These are phyloP conservation scores for Aspergillus melleus DNA, from an alignment of 2,329 filamentous ascomycete genomes.

Conservation along the genomic window DNA sequence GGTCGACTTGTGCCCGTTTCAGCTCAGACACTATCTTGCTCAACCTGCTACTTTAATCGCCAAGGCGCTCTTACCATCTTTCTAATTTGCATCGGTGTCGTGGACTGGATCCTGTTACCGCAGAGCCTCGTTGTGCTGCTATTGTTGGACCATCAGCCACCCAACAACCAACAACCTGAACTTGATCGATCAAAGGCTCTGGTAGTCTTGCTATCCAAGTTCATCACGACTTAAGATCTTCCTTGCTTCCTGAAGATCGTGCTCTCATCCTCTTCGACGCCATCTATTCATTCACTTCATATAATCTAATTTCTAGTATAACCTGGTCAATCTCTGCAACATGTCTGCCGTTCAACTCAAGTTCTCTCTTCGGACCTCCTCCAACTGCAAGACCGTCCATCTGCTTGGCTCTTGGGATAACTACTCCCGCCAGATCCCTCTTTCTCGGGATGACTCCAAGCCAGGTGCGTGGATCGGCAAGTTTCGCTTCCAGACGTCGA, in stretches of 20 bases:
- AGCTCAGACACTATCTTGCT: conserved; percentile 27
- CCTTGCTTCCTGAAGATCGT: conserved; percentile 15
- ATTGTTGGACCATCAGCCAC: conserved; percentile 12
- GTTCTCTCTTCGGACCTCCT: conserved; percentile 93
- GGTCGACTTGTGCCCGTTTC: conserved; percentile 32
- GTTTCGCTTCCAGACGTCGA: conserved; percentile 89
- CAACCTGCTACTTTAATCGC: conserved; percentile 12
- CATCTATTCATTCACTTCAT: conserved; percentile 17
- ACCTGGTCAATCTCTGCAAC: conserved; percentile 43
- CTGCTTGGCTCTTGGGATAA: conserved; percentile 98
- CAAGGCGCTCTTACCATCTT: conserved; percentile 8
- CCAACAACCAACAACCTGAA: conserved; percentile 18
- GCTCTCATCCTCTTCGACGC: conserved; percentile 22
- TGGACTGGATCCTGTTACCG: conserved; percentile 33
- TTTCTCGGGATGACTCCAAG: conserved; percentile 86
- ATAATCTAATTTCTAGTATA: conserved; percentile 34
- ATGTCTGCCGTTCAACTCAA: conserved; percentile 94
- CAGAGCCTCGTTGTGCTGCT: conserved; percentile 17
- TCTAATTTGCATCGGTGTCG: conserved; percentile 28
- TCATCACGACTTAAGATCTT: conserved; percentile 16
- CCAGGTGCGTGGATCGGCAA: conserved; percentile 91
- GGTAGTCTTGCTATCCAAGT: conserved; percentile 27
- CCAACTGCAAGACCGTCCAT: conserved; percentile 96
- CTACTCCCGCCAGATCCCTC: conserved; percentile 90
- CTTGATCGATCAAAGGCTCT: conserved; percentile 24